Percentiles rank a stretch among this genome's conserved stretches.
Evolutionary conservation across 2,329 filamentous ascomycete genomes (phyloP).

Genomic region (Penicillium sp.): DNA sequence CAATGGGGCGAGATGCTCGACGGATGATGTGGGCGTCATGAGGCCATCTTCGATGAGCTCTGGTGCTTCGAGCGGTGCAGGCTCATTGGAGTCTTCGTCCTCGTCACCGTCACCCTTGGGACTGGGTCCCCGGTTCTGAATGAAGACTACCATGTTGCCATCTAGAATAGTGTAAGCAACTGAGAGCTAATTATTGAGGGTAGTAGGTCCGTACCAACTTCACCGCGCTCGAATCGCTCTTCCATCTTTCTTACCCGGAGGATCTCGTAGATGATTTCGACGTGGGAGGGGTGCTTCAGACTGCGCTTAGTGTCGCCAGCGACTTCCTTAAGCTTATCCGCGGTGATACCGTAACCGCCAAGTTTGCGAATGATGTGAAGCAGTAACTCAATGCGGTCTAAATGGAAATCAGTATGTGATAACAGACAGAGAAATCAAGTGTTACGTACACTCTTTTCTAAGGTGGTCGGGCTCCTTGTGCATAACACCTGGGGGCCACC

Average conservation of each 20-base stretch:
- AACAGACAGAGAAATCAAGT: background rate
- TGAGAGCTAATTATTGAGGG: background rate
- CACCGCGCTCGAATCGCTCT: slow-evolving; percentile 41
- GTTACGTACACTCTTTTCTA: slow-evolving; percentile 44
- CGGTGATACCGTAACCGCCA: slow-evolving; percentile 34
- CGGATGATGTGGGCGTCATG: slow-evolving; percentile 27
- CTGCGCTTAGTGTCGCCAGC: slow-evolving; percentile 41
- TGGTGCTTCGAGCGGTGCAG: slow-evolving; percentile 22
- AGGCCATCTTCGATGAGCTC: slow-evolving; percentile 30
- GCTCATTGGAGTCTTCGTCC: slow-evolving; percentile 30
- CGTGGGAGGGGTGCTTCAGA: slow-evolving; percentile 35
- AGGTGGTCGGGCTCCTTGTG: slow-evolving; percentile 53
- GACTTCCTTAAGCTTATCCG: slow-evolving; percentile 42
- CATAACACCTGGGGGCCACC: slow-evolving; percentile 46
- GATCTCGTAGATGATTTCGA: slow-evolving; percentile 43
- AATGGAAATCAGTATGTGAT: background rate
- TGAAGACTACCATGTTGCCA: slow-evolving; percentile 37
- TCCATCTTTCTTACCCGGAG: slow-evolving; percentile 42
- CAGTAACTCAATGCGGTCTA: slow-evolving; percentile 40
- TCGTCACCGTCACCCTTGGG: slow-evolving; percentile 30
- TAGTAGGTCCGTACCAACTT: slow-evolving; percentile 36
- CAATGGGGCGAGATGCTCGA: slow-evolving; percentile 22
- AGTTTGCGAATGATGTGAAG: slow-evolving; percentile 44
- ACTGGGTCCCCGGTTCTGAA: slow-evolving; percentile 37
- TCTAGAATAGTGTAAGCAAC: slow-evolving; percentile 24